Conservation (phyloP, 2,329 filamentous ascomycete genomes). For the Hypoxylon sp. region DNA sequence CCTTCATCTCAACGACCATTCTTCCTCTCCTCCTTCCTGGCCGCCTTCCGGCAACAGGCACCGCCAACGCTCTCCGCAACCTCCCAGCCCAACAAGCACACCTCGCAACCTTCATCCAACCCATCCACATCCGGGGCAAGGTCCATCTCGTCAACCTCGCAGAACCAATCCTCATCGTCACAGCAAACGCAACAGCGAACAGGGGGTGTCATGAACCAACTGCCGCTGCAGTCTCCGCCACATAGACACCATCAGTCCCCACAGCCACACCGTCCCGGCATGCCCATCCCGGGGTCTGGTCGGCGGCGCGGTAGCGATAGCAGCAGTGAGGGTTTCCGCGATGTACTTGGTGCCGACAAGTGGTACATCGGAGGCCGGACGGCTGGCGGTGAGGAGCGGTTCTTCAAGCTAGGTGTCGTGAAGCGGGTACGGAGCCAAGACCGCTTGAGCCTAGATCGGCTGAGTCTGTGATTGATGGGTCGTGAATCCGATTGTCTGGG, state of each 20-base stretch:
- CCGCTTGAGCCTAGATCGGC: conserved; percentile 79
- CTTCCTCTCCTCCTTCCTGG: conserved; percentile 56
- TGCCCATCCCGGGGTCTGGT: conserved; percentile 52
- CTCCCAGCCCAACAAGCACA: conserved; percentile 53
- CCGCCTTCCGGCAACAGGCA: conserved; percentile 54
- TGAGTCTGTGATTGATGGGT: conserved; percentile 73
- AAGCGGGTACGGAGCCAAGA: conserved; percentile 81
- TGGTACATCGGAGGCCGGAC: conserved; percentile 87
- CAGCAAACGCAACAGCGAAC: conserved; percentile 41
- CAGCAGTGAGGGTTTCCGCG: conserved; percentile 81
- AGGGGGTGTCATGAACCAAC: conserved; percentile 53
- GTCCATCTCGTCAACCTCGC: conserved; percentile 48
- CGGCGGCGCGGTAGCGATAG: conserved; percentile 80
- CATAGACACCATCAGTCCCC: conserved; percentile 37
- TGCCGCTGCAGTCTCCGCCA: conserved; percentile 53
- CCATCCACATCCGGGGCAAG: conserved; percentile 39
- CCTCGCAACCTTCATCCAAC: conserved; percentile 36
- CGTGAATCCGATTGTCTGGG: not conserved
- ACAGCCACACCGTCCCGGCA: conserved; percentile 35
- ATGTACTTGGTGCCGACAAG: conserved; percentile 80
- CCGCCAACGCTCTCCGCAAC: conserved; percentile 50
- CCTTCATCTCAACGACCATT: conserved; percentile 56
- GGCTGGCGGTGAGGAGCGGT: conserved; percentile 82
- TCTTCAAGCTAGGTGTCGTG: conserved; percentile 85
- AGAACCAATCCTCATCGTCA: conserved; percentile 38